phyloP scores from a whole-genome alignment of 495 filamentous ascomycete species.

The Aspergillus hancockii region DNA sequence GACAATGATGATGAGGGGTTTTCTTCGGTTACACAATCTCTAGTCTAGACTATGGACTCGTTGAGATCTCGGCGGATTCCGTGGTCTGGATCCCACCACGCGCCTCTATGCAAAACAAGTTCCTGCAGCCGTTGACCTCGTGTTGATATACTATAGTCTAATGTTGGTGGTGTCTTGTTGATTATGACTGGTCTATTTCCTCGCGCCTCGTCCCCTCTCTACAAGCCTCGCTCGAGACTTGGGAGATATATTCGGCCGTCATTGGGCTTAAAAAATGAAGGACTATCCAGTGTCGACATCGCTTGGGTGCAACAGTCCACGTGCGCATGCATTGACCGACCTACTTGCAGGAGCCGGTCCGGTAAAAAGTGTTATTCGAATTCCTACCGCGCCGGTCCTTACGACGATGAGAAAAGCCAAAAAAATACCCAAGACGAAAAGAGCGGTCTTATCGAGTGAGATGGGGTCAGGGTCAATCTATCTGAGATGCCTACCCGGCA shows the following conservation, averaged over 20 bases:
- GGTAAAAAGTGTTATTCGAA: background rate
- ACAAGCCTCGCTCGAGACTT: background rate
- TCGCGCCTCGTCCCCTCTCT: background rate
- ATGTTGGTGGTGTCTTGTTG: background rate
- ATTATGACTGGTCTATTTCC: background rate
- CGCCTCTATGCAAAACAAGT: background rate
- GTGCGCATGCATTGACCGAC: slow-evolving; percentile 25
- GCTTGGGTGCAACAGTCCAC: slow-evolving; percentile 15
- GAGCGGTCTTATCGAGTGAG: background rate
- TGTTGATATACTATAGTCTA: background rate
- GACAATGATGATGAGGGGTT: background rate
- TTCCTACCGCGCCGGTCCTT: background rate
- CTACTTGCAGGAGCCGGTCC: slow-evolving; percentile 3
- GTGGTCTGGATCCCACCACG: slow-evolving; percentile 1
- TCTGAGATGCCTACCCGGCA: background rate
- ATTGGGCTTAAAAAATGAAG: background rate
- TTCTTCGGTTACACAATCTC: slow-evolving; percentile 4
- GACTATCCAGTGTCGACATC: background rate
- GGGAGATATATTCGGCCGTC: background rate
- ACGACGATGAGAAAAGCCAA: too few species aligned
- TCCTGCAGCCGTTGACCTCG: background rate
- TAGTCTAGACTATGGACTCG: background rate
- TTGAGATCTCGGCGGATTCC: slow-evolving; percentile 4
- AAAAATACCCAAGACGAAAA: background rate
- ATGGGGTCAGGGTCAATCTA: background rate